Base-by-base conservation (phyloP, 176 grass and related monocot genomes). In the Oryza australiensis region DNA sequence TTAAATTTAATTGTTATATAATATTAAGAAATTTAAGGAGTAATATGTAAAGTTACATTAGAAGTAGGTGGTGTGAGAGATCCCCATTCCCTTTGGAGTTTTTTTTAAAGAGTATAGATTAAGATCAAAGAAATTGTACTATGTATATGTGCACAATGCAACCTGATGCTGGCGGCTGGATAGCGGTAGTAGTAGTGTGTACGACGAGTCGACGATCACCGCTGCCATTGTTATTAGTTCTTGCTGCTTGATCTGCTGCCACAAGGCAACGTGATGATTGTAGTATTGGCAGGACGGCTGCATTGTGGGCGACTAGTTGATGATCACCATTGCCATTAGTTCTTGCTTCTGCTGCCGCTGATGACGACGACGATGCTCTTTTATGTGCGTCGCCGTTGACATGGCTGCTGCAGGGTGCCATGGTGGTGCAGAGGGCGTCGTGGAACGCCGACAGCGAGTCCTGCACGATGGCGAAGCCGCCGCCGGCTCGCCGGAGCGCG, bases 391-490 rank as follows among this genome's bases (percentile, higher is more conserved):
- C 8, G 4, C 23, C 8, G 2, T 13, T 7, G 6, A 5, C 35
- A 1, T 70, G 16, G 29, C 32, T 23, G 14, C 10, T 57, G 10
- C 8, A 23, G 16, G 34, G 34, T 7, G 26, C 51, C 92, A 94
- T 87, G 53, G 8, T 15, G 14, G 83, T 83, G 74, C 86, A 91
- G 22, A 91, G 75, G 32, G 67, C 72, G 15, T 86, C 67, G 20
- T 40, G 82, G 83, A 94, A 94, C 1, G 26, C 11, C 1, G 83
- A 84, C 32, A 81, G 53, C 0, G 80, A 81, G 66, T 94, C 92
- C 0, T 86, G 40, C 26, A 86, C 6, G 14, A 94, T 13, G 14
- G 72, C 22, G 59, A 42, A 79, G 1, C 85, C 83, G 26, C 20
- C 53, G 7, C 3, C 26, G 0, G 78, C 67, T 66, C 76, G 86